Evolutionary conservation across 352 stramenopile genomes (phyloP).

Genomic region (Blastocystis sp.): DNA sequence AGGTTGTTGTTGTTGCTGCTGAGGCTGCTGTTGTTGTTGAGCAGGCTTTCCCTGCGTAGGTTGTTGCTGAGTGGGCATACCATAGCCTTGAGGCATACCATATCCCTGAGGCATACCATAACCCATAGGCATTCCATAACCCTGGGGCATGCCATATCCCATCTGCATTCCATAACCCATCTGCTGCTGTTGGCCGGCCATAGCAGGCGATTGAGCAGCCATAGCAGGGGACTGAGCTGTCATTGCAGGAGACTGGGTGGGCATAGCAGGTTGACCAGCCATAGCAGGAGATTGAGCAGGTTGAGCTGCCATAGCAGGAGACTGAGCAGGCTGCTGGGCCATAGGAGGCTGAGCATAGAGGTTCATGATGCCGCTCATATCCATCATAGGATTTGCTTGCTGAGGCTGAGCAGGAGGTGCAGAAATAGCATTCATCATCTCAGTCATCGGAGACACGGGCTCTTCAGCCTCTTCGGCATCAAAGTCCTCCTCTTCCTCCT

Average conservation of each 20-base stretch:
- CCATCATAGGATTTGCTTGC: background rate
- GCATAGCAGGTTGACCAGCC: background rate
- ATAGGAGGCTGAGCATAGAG: background rate
- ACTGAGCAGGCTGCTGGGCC: background rate
- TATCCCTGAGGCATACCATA: slow-evolving; percentile 30
- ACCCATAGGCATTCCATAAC: slow-evolving; percentile 29
- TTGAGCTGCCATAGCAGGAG: background rate
- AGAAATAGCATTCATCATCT: slow-evolving; percentile 31
- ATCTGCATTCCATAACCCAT: slow-evolving; percentile 55
- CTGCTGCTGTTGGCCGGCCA: slow-evolving; percentile 9
- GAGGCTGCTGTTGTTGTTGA: too few relatives aligned
- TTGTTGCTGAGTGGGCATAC: background rate
- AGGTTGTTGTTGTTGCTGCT: background rate
- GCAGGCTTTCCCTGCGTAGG: too few relatives aligned
- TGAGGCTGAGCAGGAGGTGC: background rate
- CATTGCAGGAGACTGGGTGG: background rate
- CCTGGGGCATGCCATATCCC: slow-evolving; percentile 20
- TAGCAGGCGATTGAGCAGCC: background rate
- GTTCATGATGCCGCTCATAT: background rate
- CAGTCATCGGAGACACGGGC: slow-evolving; percentile 44
- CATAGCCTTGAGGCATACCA: background rate
- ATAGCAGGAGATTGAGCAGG: background rate
- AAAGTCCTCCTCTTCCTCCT: slow-evolving; percentile 31
- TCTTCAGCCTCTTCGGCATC: slow-evolving; percentile 17
- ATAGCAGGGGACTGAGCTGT: background rate